A percentile compares a stretch with the other conserved stretches of the same genome.
Evolutionary conservation across 495 filamentous ascomycete genomes (phyloP).

Genomic region (Schizothecium vesticola): DNA sequence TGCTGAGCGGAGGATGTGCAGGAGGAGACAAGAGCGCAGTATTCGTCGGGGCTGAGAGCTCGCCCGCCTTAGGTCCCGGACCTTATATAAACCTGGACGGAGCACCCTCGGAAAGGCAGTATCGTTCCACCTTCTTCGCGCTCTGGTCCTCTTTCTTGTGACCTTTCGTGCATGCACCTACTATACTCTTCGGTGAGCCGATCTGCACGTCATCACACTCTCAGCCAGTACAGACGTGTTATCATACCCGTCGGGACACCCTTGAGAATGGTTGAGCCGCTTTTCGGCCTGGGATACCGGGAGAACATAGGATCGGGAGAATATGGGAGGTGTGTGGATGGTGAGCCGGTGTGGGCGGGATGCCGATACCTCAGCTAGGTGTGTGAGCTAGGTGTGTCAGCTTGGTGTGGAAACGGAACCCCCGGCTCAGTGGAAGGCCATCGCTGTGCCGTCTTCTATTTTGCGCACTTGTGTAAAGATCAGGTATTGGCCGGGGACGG

Average conservation of each 20-base stretch:
- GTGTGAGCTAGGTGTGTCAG: not conserved
- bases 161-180: not conserved
- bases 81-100: not conserved
- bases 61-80: not conserved
- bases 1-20: not conserved
- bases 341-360: not conserved
- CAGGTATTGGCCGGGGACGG: too few relatives aligned
- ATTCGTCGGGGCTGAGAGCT: not conserved
- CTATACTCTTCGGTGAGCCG: not conserved
- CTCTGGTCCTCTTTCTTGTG: conserved; percentile 1
- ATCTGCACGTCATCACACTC: conserved; percentile 1
- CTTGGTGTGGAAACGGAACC: not conserved
- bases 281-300: not conserved
- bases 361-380: not conserved
- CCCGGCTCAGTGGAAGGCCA: not conserved
- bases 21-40: not conserved
- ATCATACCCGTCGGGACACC: not conserved
- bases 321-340: not conserved
- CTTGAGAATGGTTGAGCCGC: not conserved
- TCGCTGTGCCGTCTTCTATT: not conserved
- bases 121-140: not conserved
- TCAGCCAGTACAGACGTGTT: not conserved
- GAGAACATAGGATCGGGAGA: not conserved
- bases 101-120: not conserved
- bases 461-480: not conserved